phyloP scores from a whole-genome alignment of 805 yeast genomes.

The Zygosaccharomyces kombuchaensis region DNA sequence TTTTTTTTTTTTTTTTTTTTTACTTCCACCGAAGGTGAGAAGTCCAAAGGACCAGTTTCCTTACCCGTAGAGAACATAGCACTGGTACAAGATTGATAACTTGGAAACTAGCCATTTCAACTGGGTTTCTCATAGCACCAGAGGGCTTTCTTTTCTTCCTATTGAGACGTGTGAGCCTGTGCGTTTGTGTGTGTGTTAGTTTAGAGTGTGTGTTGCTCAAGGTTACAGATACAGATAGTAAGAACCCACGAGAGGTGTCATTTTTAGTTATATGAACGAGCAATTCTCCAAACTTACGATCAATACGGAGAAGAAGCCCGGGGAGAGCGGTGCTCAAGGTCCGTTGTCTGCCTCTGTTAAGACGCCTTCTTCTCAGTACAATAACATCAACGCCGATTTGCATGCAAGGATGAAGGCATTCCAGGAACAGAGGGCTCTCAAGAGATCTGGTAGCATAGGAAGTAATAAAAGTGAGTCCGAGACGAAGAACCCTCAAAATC shows the following conservation, averaged over 20 bases:
- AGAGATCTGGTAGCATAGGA: constrained; percentile 35
- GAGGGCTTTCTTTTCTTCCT: background rate
- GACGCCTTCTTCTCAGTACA: constrained; percentile 30
- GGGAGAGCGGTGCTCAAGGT: constrained; percentile 2
- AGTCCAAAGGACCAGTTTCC: background rate
- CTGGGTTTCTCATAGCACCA: background rate
- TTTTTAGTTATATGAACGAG: constrained; percentile 8
- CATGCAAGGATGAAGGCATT: constrained; percentile 86
- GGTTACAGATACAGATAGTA: background rate
- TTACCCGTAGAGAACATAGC: background rate
- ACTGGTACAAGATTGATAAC: background rate
- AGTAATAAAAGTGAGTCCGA: constrained; percentile 18
- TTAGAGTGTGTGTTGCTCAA: background rate
- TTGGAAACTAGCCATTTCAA: background rate
- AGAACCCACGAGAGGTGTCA: background rate
- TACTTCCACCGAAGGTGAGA: background rate
- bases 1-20: background rate
- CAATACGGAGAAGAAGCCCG: constrained; percentile 9
- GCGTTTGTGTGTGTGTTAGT: background rate
- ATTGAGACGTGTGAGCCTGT: background rate
- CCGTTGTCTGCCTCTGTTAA: constrained; percentile 5
- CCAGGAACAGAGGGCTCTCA: constrained; percentile 69
- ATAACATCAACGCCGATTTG: constrained; percentile 60
- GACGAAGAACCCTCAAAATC: constrained; percentile 18
- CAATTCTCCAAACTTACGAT: constrained; percentile 18